These are phyloP conservation scores for Alternaria ethzedia DNA, from an alignment of 2,329 filamentous ascomycete genomes.

Conservation along the genomic window DNA sequence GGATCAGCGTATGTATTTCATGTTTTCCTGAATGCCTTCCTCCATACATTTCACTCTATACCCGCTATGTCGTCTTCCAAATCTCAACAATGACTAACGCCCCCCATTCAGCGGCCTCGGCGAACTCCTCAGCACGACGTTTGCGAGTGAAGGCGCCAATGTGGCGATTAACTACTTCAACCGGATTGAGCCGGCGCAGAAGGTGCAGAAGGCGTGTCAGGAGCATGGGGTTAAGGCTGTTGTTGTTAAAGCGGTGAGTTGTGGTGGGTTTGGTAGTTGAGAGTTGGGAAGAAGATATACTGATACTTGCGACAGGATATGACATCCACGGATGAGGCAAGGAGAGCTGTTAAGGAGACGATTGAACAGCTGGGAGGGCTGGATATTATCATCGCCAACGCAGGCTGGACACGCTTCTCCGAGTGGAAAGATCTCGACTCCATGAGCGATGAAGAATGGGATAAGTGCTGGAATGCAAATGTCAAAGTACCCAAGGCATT, in stretches of 20 bases:
- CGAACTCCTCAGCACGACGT: slow-evolving; percentile 69
- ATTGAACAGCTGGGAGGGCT: slow-evolving; percentile 69
- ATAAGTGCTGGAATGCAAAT: slow-evolving; percentile 70
- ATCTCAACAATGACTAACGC: too few species aligned
- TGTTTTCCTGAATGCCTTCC: not conserved
- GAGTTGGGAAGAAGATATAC: not conserved
- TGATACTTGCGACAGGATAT: slow-evolving; percentile 59
- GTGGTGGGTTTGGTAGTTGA: too few species aligned
- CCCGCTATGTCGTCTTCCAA: too few species aligned
- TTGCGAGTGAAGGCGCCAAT: slow-evolving; percentile 71
- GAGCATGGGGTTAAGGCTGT: slow-evolving; percentile 59
- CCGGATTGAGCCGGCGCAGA: slow-evolving; percentile 64
- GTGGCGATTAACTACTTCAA: slow-evolving; percentile 77
- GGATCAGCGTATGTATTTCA: slow-evolving; percentile 62
- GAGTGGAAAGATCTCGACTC: slow-evolving; percentile 64
- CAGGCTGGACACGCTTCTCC: slow-evolving; percentile 68
- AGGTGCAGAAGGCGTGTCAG: slow-evolving; percentile 63
- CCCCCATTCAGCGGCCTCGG: slow-evolving; percentile 68
- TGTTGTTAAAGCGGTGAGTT: slow-evolving; percentile 65
- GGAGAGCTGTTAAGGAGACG: slow-evolving; percentile 64
- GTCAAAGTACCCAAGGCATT: slow-evolving; percentile 59
- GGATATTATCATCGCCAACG: slow-evolving; percentile 81
- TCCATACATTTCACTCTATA: not conserved
- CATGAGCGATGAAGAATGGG: slow-evolving; percentile 67
- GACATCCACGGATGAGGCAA: slow-evolving; percentile 64